Conservation (phyloP, 129 eudicot genomes). For the sunflower (Helianthus annuus) region HanXRQr2.0-SUNRISE NC_035440.2:50665119-50665618, state of each 20-base stretch:
- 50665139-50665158: background rate
- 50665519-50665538: constrained; percentile 38
- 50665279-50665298: background rate
- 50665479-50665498: constrained; percentile 54
- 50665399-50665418: constrained; percentile 78
- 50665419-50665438: constrained; percentile 63
- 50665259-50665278: background rate
- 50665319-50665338: constrained; percentile 75
- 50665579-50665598: constrained; percentile 51
- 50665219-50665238: background rate
- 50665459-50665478: constrained; percentile 47
- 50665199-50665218: background rate
- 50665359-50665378: constrained; percentile 39
- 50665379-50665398: constrained; percentile 74
- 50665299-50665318: constrained; percentile 39
- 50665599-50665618: constrained; percentile 46
- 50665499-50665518: constrained; percentile 55
- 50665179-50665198: background rate
- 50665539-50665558: constrained; percentile 50
- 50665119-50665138: background rate
- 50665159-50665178: background rate
- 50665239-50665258: background rate
- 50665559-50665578: constrained; percentile 58
- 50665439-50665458: constrained; percentile 74
- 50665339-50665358: constrained; percentile 38